These are phyloP conservation scores for Leccinum fuscescens DNA, from an alignment of 1,284 basidiomycete genomes.

Conservation along the genomic window DNA sequence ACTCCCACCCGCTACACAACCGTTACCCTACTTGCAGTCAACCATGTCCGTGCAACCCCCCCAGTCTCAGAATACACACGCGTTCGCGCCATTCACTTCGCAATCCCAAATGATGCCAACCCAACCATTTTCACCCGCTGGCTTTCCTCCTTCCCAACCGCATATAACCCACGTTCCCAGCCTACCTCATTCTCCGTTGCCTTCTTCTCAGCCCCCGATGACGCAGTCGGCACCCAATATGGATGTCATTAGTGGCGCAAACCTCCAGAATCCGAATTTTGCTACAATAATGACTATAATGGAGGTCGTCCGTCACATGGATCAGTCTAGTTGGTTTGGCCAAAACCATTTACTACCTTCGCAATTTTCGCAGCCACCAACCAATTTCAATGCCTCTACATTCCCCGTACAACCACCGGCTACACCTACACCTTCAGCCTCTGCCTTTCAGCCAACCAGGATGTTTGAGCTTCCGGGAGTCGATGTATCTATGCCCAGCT, in stretches of 20 bases:
- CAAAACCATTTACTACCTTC: conserved; percentile 20
- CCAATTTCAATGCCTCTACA: conserved; percentile 1
- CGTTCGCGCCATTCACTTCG: conserved; percentile 13
- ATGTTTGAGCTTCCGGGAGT: background rate
- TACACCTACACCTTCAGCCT: conserved; percentile 7
- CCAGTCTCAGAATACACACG: conserved; percentile 21
- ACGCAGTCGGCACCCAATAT: conserved; percentile 13
- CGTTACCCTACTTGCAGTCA: conserved; percentile 15
- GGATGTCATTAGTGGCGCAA: conserved; percentile 16
- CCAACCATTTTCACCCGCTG: conserved; percentile 19
- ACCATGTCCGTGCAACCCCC: conserved; percentile 13
- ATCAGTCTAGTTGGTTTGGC: conserved; percentile 22
- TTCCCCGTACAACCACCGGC: conserved; percentile 9
- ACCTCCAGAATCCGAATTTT: conserved; percentile 22
- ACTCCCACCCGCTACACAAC: conserved; percentile 8
- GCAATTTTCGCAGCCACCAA: conserved; percentile 21
- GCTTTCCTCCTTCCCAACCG: conserved; percentile 20
- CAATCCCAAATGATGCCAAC: conserved; percentile 20
- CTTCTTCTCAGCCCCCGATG: conserved; percentile 16
- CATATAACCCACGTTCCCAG: conserved; percentile 14
- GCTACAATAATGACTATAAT: conserved; percentile 34
- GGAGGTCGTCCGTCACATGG: conserved; percentile 34
- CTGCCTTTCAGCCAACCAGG: background rate
- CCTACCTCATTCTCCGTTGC: conserved; percentile 14
- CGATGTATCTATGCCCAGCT: conserved; percentile 1